phyloP scores from a whole-genome alignment of 768 basidiomycete species.

The Boletus patriciae region DNA sequence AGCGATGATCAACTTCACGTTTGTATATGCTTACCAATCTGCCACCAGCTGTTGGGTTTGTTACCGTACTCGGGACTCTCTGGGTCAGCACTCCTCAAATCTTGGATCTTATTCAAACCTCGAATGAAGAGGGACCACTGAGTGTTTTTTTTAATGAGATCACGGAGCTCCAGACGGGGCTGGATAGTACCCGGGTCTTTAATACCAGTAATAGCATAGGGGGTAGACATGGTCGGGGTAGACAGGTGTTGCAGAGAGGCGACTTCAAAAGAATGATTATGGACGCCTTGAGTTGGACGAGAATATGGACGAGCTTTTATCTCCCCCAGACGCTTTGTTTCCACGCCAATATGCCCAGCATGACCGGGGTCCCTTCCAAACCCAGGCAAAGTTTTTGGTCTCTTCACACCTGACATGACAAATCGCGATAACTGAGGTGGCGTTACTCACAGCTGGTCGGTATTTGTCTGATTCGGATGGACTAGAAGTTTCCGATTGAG shows the following conservation, averaged over 20 bases:
- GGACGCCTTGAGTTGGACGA: neutral
- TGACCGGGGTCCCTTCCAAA: neutral
- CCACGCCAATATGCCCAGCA: neutral
- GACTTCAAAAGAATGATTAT: neutral
- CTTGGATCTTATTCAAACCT: slow-evolving; percentile 7
- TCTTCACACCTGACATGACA: too few species aligned
- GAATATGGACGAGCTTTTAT: slow-evolving; percentile 5
- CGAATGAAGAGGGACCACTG: slow-evolving; percentile 22
- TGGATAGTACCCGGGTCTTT: slow-evolving; percentile 1
- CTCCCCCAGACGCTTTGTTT: neutral
- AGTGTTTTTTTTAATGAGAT: slow-evolving; percentile 15
- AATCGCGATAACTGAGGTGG: too few species aligned
- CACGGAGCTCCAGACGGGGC: slow-evolving; percentile 17
- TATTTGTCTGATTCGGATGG: too few species aligned
- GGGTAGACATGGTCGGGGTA: slow-evolving; percentile 10
- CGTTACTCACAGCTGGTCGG: too few species aligned
- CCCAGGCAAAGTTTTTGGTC: too few species aligned
- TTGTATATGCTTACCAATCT: slow-evolving; percentile 9
- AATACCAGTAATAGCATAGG: slow-evolving; percentile 10
- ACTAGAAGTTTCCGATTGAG: too few species aligned
- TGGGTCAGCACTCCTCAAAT: neutral
- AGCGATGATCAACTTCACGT: neutral
- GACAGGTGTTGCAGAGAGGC: neutral
- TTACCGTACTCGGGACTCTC: slow-evolving; percentile 7
- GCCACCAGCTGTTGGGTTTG: slow-evolving; percentile 24